phyloP scores from a whole-genome alignment of 2,329 filamentous ascomycete species.

The Sporothrix pseudoabietina region DNA sequence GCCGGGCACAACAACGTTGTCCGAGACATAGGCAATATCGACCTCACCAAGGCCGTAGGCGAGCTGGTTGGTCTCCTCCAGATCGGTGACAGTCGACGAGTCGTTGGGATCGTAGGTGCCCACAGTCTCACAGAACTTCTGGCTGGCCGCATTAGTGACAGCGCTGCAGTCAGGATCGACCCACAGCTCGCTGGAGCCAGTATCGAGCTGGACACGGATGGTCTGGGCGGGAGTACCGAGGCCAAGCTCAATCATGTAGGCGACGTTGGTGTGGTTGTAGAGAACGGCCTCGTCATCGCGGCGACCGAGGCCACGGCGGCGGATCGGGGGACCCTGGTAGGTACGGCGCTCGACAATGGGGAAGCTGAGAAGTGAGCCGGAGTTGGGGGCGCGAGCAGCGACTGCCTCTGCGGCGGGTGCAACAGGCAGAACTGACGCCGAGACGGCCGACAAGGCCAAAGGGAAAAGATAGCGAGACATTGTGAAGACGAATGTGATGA shows the following conservation, averaged over 20 bases:
- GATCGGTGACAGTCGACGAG: constrained; percentile 43
- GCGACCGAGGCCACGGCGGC: constrained; percentile 7
- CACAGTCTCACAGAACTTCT: constrained; percentile 45
- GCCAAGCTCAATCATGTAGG: constrained; percentile 40
- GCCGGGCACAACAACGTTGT: constrained; percentile 43
- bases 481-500: background rate
- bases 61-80: constrained; percentile 41
- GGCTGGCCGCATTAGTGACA: constrained; percentile 42
- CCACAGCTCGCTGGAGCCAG: constrained; percentile 59
- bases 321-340: background rate
- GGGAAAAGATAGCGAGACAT: constrained; percentile 28
- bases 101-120: constrained; percentile 45
- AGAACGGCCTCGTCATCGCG: constrained; percentile 30
- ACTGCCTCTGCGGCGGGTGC: background rate
- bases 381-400: background rate
- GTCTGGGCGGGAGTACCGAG: constrained; percentile 54
- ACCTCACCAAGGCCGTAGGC: constrained; percentile 52
- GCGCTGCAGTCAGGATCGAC: constrained; percentile 60
- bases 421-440: constrained; percentile 26
- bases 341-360: constrained; percentile 29
- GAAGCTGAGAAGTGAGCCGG: constrained; percentile 25
- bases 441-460: constrained; percentile 29
- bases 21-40: constrained; percentile 47
- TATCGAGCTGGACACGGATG: constrained; percentile 55
- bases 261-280: constrained; percentile 31